Evolutionary conservation across 345 rosid species (phyloP), one percentile per base, ranked within the genome.

Genomic region (Populus pruinosa): DNA sequence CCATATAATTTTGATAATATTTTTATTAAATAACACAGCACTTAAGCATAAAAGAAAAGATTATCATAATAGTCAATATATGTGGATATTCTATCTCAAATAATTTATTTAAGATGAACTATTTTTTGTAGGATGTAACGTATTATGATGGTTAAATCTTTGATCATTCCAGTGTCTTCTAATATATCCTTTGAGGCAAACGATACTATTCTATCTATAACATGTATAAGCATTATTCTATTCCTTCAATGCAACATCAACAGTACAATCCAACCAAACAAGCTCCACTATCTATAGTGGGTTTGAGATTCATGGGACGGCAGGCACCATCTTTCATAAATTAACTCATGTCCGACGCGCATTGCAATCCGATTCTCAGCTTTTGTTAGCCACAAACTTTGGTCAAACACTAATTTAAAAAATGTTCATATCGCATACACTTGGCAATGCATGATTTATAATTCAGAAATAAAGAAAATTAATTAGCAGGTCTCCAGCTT

Each of bases 361-460:
- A 14, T n/a, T 47, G 31, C 38, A 67, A 31, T 27, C 56, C 35
- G 9, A 8, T 74, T 25, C 16, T 64, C 67, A 71, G 56, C 74
- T 27, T 68, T 82, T 47, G 29, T 69, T 41, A 18, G 63, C 86
- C 82, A 73, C 84, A 35, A 39, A 49, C 61, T 47, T 47, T 47
- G 16, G 50, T 12, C 50, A 47, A 47, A 47, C 14, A 47, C 16
- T 14, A 47, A 47, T 47, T 47, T 47, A 4, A 47, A 47, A 16
- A 29, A 31, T 25, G 41, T n/a, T 66, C 63, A 64, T 38, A 18
- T 72, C 76, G 0, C 16, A 16, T 16, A 70, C 70, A 41, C 43
- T 66, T 76, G 31, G 35, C 73, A 70, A 23, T 38, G 61, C 16
- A n/a, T 2, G 67, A 33, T 33, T 4, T 4, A 25, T 23, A 11